Base-by-base conservation (phyloP, 2,329 filamentous ascomycete genomes). In the Penicillium sclerotiorum region DNA sequence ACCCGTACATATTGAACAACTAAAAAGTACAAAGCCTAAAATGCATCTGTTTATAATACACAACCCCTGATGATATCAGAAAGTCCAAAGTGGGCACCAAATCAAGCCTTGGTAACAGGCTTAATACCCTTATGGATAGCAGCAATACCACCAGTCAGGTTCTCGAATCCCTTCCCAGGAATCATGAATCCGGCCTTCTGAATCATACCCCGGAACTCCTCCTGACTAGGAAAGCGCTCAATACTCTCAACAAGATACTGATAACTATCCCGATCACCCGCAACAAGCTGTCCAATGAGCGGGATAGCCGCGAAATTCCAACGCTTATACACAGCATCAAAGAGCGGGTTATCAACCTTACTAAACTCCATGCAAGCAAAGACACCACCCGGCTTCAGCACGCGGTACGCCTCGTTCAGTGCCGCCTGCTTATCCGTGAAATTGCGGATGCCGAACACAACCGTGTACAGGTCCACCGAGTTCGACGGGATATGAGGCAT, bases 161-260 rank as follows among this genome's bases (percentile, higher is more conserved):
- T 87, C 77, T 97, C 92, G 74, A 89, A 99, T 0, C 89, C 90
- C 45, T 84, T 74, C 1, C 88, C 91, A 1, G 89, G 90, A 36
- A 95, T 84, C 56, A 88, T 77, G 66, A 99, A 99, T 1, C 93
- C 93, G 3, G 90, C 93, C 53, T 69, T 67, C 56, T 71, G 68
- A 51, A 75, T 74, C 72, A 75, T 75, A 27, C 83, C 80, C 57
- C 86, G 82, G 67, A 95, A 99, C 59, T 90, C 85, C 45, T 85
- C 80, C 77, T 99, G 95, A 59, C 78, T 87, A 0, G 94, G 95
- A 69, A 97, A 97, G 40, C 83, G 79, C 74, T 96, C 92, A 71
- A 99, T 99, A 72, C 92, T 96, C 80, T 99, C 94, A 8, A 99
- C 94, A 8, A 99, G 80, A 73, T 99, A 99, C 78, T 99, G 94